Base-by-base conservation (phyloP, 352 stramenopile species). In the Phytophthora fragariaefolia region DNA sequence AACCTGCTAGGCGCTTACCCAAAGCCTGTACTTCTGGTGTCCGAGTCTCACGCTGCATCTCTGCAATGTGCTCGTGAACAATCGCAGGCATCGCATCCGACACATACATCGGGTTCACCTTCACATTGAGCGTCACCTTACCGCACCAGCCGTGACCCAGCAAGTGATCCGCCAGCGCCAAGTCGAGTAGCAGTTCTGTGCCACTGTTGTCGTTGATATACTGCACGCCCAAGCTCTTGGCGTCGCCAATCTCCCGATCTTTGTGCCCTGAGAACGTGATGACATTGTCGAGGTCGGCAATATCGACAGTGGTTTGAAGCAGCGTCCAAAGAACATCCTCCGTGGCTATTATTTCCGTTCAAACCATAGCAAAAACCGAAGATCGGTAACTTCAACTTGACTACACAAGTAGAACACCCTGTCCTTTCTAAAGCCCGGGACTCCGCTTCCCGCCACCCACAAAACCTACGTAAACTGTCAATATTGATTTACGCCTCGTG, bases 161-260 rank as follows among this genome's bases (percentile, higher is more conserved):
- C 36, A 93, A 52, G 54, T 91, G 83, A 49, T 92, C 85, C 0
- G 72, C 83, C 3, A 93, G 69, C 28, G 81, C 82, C 24, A 93
- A 49, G 45, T 93, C 85, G 1, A 93, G 56, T 48, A 93, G 59
- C 40, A 93, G 55, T 58, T 93, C 83, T 0, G 82, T 91, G 47
- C 83, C 85, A 59, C 82, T 89, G 70, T 93, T 93, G 69, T 93
- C 85, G 56, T 92, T 93, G 62, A 93, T 89, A 47, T 73, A 92
- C 51, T 92, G 76, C 4, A 90, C 27, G 3, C n/a, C 13, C 9
- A 76, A 23, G 1, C 7, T 58, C 27, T 56, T 65, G 63, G 24
- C 52, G 27, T 69, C 66, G 13, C 54, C 63, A 51, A 20, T 30
- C 13, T 69, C 58, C 9, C 40, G 47, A 4, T 57, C 57, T 13